A percentile compares a stretch with the other conserved stretches of the same genome.
phyloP scores from a whole-genome alignment of 352 stramenopile species.

The Blastocystis hominis region DNA sequence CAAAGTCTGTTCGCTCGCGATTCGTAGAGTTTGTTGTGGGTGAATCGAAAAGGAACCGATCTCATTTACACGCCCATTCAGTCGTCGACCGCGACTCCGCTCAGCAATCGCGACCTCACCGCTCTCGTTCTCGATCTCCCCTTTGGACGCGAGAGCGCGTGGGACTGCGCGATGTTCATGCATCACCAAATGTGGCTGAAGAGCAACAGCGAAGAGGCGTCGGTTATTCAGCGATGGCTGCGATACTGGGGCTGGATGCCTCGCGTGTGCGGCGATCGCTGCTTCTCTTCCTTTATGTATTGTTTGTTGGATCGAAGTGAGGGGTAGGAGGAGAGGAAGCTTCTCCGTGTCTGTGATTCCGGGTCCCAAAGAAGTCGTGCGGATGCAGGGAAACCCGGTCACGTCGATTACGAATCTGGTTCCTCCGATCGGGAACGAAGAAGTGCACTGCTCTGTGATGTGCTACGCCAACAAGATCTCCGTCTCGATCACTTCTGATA shows the following conservation, averaged over 20 bases:
- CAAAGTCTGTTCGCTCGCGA: background rate
- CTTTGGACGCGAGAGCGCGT: background rate
- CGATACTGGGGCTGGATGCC: conserved; percentile 34
- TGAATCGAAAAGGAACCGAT: background rate
- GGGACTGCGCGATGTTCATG: conserved; percentile 17
- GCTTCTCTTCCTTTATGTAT: conserved; percentile 35
- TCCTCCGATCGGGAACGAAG: conserved; percentile 16
- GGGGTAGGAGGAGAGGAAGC: conserved; percentile 3
- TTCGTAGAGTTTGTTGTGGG: conserved; percentile 26
- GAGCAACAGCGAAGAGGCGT: background rate
- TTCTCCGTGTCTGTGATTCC: conserved; percentile 32
- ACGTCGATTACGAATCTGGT: conserved; percentile 2
- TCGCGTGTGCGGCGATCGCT: background rate
- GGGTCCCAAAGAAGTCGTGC: background rate
- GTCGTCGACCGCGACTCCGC: background rate
- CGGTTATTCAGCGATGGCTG: conserved; percentile 10
- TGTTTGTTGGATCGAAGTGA: background rate
- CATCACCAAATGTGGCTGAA: conserved; percentile 41
- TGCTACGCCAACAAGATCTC: conserved; percentile 47
- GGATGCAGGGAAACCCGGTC: background rate
- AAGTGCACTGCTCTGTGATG: conserved; percentile 22
- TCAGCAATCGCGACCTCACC: conserved; percentile 15
- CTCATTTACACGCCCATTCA: background rate
- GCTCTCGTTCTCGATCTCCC: conserved; percentile 7
- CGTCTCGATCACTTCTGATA: background rate